Evolutionary conservation across 441 rosid species (phyloP), one percentile per base, ranked within the genome.

Genomic region (Raphanus hybrid): DNA sequence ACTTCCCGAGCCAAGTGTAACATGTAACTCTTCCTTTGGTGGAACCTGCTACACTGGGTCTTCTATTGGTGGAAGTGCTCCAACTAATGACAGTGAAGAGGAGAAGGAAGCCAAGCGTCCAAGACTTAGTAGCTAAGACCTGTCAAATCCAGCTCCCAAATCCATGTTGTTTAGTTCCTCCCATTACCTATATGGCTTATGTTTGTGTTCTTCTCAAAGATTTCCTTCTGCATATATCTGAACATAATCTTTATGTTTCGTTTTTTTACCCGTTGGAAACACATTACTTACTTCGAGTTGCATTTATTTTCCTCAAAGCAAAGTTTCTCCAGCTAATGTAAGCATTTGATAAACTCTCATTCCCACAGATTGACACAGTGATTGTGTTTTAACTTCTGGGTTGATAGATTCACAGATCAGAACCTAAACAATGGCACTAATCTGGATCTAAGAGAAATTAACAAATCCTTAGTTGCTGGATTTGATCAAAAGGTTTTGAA

Each of bases 341-440:
- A 84, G 97, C 10, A 8, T 64, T 69, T 71, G 10, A 48, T 71
- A 64, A 26, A 15, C 0, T 48, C n/a, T 48, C n/a, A 48, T 48
- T 48, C 16, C n/a, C 54, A 48, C 54, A 45, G 52, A 45, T 70
- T 70, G 69, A 52, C 35, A 15, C 67, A 11, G 39, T 75, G 74
- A 66, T 71, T 73, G 8, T 65, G 8, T 16, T 72, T 82, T 62
- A 35, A 67, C 59, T 37, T 29, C 26, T n/a, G 79, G 78, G 39
- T 39, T 71, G 50, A 18, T 78, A 94, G 98, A 90, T 91, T 86
- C 97, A 87, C 81, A 87, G 88, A 85, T 84, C 91, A 90, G 83
- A 23, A 23, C 85, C 91, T 35, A 35, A 94, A 94, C 70, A 97
- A 96, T 27, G 97, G 96, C 34, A 91, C 96, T 43, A 96, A 96